Base-by-base conservation (phyloP, 306 rosid genomes). In the Cucumis hystrix region DNA sequence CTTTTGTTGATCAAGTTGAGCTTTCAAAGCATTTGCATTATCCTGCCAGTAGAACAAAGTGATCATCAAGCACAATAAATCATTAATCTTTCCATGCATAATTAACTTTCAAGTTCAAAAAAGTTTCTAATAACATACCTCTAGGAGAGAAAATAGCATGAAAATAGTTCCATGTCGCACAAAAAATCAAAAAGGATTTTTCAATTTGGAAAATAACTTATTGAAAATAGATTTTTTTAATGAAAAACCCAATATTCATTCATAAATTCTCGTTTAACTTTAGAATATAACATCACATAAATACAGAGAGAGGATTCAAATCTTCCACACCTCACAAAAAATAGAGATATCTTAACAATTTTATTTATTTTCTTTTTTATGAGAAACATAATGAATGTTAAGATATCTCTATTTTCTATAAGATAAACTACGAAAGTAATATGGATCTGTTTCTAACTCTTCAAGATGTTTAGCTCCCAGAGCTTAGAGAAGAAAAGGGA, bases 1-100 rank as follows among this genome's bases (percentile, higher is more conserved):
- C 87, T 94, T 91, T 83, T 94, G 98, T 80, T 94, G 98, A 89
- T 94, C 98, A 71, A 94, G 97, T 87, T 94, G 98, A 82, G 87
- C 77, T 83, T 89, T 94, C 89, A 94, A 75, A 81, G 97, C 77
- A 83, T 82, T 89, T 69, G 98, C 98, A 87, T 91, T 94, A 82
- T 94, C 98, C 98, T 94, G 97, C 78, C 41, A 14, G 80, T 74
- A 28, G 65, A 49, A 77, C 49, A 81, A 79, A 58, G 41, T 74
- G 57, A 74, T 73, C 76, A 57, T 54, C 64, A 20, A 37, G 20
- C 52, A 54, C 23, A 71, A 47, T 25, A 45, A 23, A 14, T 70
- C 13, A 70, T 25, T 25, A 70, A 14, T 70, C 57, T 70, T 25
- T 56, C 1, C 39, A 70, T 47, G 1, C 56, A 70, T 11, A 23